Evolutionary conservation across 1,139 yeast species (phyloP).

Genomic region (Suhomyces maxii): DNA sequence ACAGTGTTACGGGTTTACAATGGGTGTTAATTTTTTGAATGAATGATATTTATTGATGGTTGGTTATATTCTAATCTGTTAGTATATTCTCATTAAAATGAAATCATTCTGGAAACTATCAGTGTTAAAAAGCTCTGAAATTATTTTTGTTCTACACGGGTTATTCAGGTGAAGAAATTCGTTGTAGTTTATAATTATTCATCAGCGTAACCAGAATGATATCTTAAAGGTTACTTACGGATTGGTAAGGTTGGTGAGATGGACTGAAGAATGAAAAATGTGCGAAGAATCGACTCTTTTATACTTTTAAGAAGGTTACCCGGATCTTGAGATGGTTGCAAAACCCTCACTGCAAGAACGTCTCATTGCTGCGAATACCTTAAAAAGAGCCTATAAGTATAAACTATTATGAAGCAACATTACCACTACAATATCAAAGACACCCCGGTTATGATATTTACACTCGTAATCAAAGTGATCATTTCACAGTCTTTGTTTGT

Average conservation of each 20-base stretch:
- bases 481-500: no score
- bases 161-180: constrained; percentile 70
- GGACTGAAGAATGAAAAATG: background rate
- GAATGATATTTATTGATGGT: background rate
- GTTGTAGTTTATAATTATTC: constrained; percentile 44
- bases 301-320: constrained; percentile 9
- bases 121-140: constrained; percentile 75
- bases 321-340: constrained; percentile 5
- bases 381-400: no score
- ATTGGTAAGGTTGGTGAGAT: background rate
- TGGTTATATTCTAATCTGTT: constrained; percentile 7
- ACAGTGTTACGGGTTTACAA: no score
- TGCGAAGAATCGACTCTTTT: constrained; percentile 5
- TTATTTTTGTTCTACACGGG: constrained; percentile 52
- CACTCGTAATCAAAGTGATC: no score
- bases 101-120: constrained; percentile 23
- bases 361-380: no score
- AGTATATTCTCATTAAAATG: constrained; percentile 8
- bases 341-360: constrained; percentile 2
- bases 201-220: constrained; percentile 24
- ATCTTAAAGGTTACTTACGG: constrained; percentile 3
- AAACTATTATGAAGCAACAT: no score
- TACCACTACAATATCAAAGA: no score
- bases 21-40: no score
- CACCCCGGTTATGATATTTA: no score